These are phyloP conservation scores for Meredithiella fracta DNA, from an alignment of 2,329 filamentous ascomycete genomes.

Conservation along the genomic window DNA sequence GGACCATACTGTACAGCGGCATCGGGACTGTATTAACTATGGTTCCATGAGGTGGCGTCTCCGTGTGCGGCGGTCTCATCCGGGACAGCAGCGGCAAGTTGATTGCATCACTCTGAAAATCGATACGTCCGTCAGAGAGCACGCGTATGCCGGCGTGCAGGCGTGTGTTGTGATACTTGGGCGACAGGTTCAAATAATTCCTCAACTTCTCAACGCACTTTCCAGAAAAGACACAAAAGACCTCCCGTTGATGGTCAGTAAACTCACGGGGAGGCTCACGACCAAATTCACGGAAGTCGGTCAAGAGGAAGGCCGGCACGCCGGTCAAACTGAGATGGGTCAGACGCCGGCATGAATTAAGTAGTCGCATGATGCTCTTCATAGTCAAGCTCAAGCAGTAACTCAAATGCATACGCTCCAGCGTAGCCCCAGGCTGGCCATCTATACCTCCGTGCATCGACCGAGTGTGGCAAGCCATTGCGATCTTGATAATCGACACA, in stretches of 20 bases:
- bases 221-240: conserved; percentile 96
- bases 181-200: conserved; percentile 51
- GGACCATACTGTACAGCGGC: too few species aligned
- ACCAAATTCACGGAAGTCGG: conserved; percentile 73
- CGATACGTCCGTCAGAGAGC: background rate
- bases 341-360: conserved; percentile 81
- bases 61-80: background rate
- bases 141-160: conserved; percentile 13
- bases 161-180: conserved; percentile 30
- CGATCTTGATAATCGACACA: conserved; percentile 44
- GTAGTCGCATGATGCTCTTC: conserved; percentile 71
- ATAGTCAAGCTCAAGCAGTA: conserved; percentile 81
- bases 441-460: conserved; percentile 16
- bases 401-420: conserved; percentile 90
- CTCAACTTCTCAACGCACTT: conserved; percentile 64
- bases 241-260: conserved; percentile 81
- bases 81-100: background rate
- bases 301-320: conserved; percentile 73
- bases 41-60: too few species aligned
- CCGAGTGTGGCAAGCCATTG: conserved; percentile 15
- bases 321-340: conserved; percentile 92
- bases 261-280: conserved; percentile 81
- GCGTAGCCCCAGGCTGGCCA: conserved; percentile 28
- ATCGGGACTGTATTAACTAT: too few species aligned
- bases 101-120: background rate